A percentile compares a stretch with the other conserved stretches of the same genome.
phyloP scores from a whole-genome alignment of 345 rosid species.

The Theobroma cacao region DNA sequence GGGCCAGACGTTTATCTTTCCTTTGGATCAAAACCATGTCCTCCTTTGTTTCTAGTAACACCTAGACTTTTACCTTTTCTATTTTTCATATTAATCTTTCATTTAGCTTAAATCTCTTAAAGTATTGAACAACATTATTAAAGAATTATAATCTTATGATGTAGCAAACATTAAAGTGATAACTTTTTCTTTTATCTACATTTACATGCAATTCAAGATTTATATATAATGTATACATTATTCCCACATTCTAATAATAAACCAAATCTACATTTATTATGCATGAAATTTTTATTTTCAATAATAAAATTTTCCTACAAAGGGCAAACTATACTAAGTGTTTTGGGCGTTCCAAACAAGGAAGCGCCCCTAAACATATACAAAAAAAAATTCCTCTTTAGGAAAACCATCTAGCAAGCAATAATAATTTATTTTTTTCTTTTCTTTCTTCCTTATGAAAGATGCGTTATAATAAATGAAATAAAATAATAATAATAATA shows the following conservation, averaged over 20 bases:
- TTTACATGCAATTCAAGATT: neutral
- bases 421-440: too few relatives aligned
- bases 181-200: neutral
- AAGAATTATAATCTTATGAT: neutral
- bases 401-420: too few relatives aligned
- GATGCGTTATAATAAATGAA: too few relatives aligned
- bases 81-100: neutral
- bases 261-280: neutral
- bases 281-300: neutral
- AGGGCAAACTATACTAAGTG: too few relatives aligned
- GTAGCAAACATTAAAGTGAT: neutral
- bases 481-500: too few relatives aligned
- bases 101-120: neutral
- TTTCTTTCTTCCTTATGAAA: too few relatives aligned
- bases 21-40: neutral
- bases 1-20: neutral
- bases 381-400: too few relatives aligned
- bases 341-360: too few relatives aligned
- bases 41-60: neutral
- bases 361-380: too few relatives aligned
- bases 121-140: neutral
- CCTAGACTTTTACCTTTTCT: neutral
- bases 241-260: neutral
- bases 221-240: neutral
- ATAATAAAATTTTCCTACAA: too few relatives aligned